These are phyloP conservation scores for Monosporascus sp. DNA, from an alignment of 2,329 filamentous ascomycete species.

Conservation along the genomic window DNA sequence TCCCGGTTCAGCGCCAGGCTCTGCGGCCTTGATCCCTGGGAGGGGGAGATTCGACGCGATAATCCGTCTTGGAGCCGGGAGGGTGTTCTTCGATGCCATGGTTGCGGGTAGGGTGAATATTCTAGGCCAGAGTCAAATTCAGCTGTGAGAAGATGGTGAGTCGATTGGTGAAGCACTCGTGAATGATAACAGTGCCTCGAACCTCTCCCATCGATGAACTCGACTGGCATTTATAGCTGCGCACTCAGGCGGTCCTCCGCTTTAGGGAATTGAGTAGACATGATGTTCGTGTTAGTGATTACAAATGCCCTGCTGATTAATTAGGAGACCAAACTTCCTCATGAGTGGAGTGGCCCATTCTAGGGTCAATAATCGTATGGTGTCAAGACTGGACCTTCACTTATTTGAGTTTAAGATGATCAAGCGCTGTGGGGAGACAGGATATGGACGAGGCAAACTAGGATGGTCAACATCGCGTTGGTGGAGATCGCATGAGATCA, in stretches of 20 bases:
- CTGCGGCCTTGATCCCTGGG: slow-evolving; percentile 2
- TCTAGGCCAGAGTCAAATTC: no score
- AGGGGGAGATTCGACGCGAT: slow-evolving; percentile 20
- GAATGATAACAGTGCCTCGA: background rate
- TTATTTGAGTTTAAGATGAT: no score
- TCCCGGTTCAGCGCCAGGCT: slow-evolving; percentile 15
- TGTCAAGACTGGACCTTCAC: no score
- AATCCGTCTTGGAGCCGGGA: slow-evolving; percentile 18
- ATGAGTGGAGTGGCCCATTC: no score
- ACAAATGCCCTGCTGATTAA: no score
- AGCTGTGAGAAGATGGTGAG: background rate
- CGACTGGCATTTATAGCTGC: background rate
- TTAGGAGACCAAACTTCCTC: no score
- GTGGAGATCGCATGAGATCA: background rate
- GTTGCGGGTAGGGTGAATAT: background rate
- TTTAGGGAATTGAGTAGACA: no score
- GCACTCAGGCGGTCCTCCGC: background rate
- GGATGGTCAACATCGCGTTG: no score
- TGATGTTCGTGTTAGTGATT: no score
- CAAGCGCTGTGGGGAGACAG: no score
- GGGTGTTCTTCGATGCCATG: background rate
- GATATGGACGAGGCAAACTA: no score
- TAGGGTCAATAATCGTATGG: no score
- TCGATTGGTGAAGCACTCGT: background rate
- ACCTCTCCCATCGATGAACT: background rate